Conservation (phyloP, 2,329 filamentous ascomycete genomes). For the Dactylellina cionopaga region DNA sequence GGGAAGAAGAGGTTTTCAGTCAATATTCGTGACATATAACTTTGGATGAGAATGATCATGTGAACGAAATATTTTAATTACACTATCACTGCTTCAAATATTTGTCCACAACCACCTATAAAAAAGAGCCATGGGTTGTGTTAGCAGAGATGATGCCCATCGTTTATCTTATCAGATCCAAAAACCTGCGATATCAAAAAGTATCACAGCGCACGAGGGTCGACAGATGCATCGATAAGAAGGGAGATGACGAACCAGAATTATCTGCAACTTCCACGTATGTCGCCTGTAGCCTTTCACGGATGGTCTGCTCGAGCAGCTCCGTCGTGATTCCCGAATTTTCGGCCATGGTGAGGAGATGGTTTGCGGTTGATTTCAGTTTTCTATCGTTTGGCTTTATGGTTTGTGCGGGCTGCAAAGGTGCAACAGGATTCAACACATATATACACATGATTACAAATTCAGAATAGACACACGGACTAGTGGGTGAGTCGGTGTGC, state of each 20-base stretch:
- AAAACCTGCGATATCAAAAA: constrained; percentile 7
- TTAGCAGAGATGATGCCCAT: constrained; percentile 1
- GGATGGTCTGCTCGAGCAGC: constrained; percentile 37
- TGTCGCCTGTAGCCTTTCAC: constrained; percentile 28
- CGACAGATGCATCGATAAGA: not conserved
- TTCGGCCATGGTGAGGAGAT: constrained; percentile 50
- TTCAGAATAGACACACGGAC: too few species aligned
- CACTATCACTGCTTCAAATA: constrained; percentile 57
- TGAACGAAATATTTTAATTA: constrained; percentile 17
- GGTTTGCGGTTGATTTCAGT: too few species aligned
- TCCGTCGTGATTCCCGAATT: constrained; percentile 45
- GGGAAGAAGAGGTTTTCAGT: not conserved
- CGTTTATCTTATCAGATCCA: constrained; percentile 38
- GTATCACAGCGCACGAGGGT: not conserved
- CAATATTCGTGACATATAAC: not conserved
- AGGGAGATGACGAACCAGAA: constrained; percentile 27
- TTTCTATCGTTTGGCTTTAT: too few species aligned
- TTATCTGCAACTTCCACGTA: constrained; percentile 44
- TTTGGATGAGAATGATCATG: not conserved
- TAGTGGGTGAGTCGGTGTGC: too few species aligned
- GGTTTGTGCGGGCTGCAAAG: too few species aligned
- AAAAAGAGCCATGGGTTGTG: not conserved
- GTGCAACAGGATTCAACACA: too few species aligned
- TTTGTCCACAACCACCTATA: constrained; percentile 57
- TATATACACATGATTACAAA: too few species aligned